Percentiles rank a stretch among this genome's conserved stretches.
Conservation (phyloP, 2,329 filamentous ascomycete species). For the Lasiodiplodia citricola region DNA sequence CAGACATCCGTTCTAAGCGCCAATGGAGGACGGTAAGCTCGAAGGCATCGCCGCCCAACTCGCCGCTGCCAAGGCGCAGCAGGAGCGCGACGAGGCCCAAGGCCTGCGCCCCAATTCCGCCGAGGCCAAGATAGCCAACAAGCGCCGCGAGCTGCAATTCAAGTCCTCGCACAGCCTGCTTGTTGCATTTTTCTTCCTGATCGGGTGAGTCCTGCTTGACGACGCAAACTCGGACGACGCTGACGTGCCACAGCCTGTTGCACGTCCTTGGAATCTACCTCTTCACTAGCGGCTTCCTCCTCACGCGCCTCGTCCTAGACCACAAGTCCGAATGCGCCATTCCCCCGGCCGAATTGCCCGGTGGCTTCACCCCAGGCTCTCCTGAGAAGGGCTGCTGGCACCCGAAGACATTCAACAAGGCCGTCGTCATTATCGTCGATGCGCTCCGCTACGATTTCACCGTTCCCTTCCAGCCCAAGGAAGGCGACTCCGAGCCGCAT, state of each 20-base stretch:
- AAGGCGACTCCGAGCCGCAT: conserved; percentile 55
- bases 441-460: conserved; percentile 97
- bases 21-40: conserved; percentile 46
- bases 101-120: conserved; percentile 36
- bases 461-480: conserved; percentile 69
- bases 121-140: conserved; percentile 43
- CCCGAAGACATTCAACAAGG: conserved; percentile 89
- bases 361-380: conserved; percentile 43
- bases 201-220: conserved; percentile 56
- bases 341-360: conserved; percentile 65
- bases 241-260: conserved; percentile 58
- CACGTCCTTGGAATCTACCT: conserved; percentile 85
- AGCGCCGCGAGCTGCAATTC: conserved; percentile 55
- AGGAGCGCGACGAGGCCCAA: conserved; percentile 40
- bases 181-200: conserved; percentile 70
- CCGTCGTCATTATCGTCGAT: conserved; percentile 88
- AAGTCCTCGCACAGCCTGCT: conserved; percentile 59
- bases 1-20: conserved; percentile 13
- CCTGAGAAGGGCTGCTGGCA: conserved; percentile 85
- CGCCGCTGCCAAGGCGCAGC: conserved; percentile 41
- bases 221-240: not conserved
- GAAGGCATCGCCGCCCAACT: conserved; percentile 44
- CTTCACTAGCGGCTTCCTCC: conserved; percentile 92
- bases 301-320: conserved; percentile 82
- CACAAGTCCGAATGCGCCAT: conserved; percentile 78